Base-by-base conservation (phyloP, 139 green algal genomes). In the Nannochloris sp. region DNA sequence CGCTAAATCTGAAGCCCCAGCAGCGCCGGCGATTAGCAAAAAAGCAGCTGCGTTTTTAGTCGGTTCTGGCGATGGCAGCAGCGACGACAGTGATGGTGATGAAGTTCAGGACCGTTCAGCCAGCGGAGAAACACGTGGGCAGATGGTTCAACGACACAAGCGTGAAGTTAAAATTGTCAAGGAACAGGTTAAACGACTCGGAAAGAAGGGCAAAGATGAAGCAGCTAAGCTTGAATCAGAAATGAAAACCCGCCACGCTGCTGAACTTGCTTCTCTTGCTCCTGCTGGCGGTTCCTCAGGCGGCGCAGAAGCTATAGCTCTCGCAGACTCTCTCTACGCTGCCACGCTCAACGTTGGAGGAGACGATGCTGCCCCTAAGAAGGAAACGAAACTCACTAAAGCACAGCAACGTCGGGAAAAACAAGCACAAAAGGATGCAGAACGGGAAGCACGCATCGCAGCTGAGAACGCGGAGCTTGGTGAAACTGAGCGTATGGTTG, bases 91-190 rank as follows among this genome's bases (percentile, higher is more conserved):
- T 57, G 68, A 65, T 27, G 71, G 63, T 23, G 71, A 66, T 8
- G 48, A 61, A 1, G 64, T 64, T 12, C 32, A 38, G 9, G 53
- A 54, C 8, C 4, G 47, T 8, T 44, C 38, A 31, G 46, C 33
- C 4, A 69, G 71, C 3, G 47, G 35, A 7, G 83, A 92, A 72
- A 83, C 79, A 8, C 66, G 75, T 0, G 77, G 81, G 13, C 68
- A 92, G 42, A 70, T 93, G 64, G 36, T 86, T 38, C 83, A 93
- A 74, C 81, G 86, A 4, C 86, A 93, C 69, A 92, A 91, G 59
- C 65, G 70, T 71, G 88, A 95, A 65, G 27, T 85, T 56, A 77
- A 80, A 48, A 71, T 78, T 0, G 68, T 87, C 39, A 93, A 93
- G 73, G 88, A 93, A 35, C 61, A 74, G 13, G 24, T 82, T 10